Conservation (phyloP, 106 monocot genomes). For the Dendrobium catenatum region DNA sequence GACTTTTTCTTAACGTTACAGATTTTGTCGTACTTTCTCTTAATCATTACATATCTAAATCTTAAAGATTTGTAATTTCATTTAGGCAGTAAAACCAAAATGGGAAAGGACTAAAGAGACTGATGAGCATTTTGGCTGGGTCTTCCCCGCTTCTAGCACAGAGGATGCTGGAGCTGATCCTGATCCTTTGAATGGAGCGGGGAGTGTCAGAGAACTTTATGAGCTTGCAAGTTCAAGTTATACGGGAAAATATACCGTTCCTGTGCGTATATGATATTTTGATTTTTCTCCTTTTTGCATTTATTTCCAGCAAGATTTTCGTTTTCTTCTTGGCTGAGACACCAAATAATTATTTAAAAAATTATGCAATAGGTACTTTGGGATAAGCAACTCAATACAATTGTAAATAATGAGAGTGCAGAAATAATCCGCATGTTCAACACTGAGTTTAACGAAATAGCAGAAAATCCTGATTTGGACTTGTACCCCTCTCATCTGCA, state of each 20-base stretch:
- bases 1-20: not conserved
- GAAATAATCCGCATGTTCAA: slow-evolving; percentile 96
- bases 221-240: slow-evolving; percentile 65
- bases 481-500: slow-evolving; percentile 66
- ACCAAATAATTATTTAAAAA: not conserved
- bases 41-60: not conserved
- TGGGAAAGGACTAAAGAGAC: slow-evolving; percentile 79
- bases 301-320: not conserved
- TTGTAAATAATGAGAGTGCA: slow-evolving; percentile 75
- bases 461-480: slow-evolving; percentile 66
- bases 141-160: slow-evolving; percentile 44
- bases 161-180: slow-evolving; percentile 72
- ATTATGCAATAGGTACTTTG: slow-evolving; percentile 62
- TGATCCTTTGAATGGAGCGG: slow-evolving; percentile 66
- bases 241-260: slow-evolving; percentile 77
- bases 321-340: not conserved
- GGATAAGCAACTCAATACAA: slow-evolving; percentile 91
- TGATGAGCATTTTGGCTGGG: slow-evolving; percentile 80
- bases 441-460: slow-evolving; percentile 77
- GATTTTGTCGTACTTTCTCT: not conserved
- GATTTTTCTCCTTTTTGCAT: not conserved
- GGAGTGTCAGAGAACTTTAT: slow-evolving; percentile 68
- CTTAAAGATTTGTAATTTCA: not conserved
- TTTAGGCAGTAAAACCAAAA: slow-evolving; percentile 66
- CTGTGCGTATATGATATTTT: slow-evolving; percentile 15